Percentiles rank a stretch among this genome's conserved stretches.
Conservation (phyloP, 805 yeast genomes). For the Metschnikowia sp. region DNA sequence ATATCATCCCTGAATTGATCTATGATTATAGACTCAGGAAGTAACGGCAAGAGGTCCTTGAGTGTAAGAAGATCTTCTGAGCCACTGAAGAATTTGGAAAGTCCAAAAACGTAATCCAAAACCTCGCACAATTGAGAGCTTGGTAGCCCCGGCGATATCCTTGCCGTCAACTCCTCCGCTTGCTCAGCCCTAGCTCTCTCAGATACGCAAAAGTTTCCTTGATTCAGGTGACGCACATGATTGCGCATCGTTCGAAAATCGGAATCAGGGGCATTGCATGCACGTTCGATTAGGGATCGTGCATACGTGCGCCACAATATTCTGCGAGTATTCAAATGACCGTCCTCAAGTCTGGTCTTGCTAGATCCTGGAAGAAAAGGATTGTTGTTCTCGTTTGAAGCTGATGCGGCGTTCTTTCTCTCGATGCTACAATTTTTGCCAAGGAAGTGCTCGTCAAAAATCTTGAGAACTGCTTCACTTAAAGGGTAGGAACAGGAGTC, state of each 20-base stretch:
- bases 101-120: slow-evolving; percentile 29
- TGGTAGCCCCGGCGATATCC: background rate
- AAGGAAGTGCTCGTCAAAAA: slow-evolving; percentile 25
- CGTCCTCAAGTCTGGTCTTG: slow-evolving; percentile 33
- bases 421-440: slow-evolving; percentile 19
- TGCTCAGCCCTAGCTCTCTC: too few species aligned
- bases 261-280: slow-evolving; percentile 12
- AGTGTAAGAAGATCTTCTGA: slow-evolving; percentile 47
- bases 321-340: slow-evolving; percentile 48
- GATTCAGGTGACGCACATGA: too few species aligned
- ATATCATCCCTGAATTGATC: slow-evolving; percentile 83
- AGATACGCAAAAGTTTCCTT: too few species aligned
- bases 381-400: background rate
- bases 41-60: slow-evolving; percentile 77
- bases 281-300: slow-evolving; percentile 41
- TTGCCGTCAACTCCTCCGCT: too few species aligned
- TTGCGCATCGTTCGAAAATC: background rate
- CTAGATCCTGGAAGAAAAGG: slow-evolving; percentile 14
- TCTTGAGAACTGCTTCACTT: slow-evolving; percentile 39
- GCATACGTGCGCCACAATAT: slow-evolving; percentile 72
- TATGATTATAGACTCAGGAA: slow-evolving; percentile 80
- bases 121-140: slow-evolving; percentile 22
- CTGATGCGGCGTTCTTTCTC: too few species aligned
- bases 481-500: slow-evolving; percentile 54
- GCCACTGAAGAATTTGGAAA: slow-evolving; percentile 25